Evolutionary conservation across 257 asterid species (phyloP).

Genomic region (Salvia miltiorrhiza): DNA sequence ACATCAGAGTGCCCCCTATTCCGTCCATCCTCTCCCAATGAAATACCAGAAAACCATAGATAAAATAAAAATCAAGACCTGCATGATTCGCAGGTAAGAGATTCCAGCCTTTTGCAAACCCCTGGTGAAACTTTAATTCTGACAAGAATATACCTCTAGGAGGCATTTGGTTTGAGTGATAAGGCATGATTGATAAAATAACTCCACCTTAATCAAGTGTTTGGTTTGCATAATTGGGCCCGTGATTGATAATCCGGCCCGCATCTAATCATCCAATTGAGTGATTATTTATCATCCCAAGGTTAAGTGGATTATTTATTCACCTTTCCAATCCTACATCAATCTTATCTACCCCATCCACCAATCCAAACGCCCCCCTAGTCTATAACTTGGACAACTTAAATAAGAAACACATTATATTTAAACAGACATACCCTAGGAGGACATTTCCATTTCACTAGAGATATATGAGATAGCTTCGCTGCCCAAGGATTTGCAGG

Average conservation of each 20-base stretch:
- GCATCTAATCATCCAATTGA: too few relatives aligned
- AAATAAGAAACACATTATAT: not conserved
- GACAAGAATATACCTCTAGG: not conserved
- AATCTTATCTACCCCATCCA: too few relatives aligned
- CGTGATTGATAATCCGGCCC: too few relatives aligned
- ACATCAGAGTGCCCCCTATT: not conserved
- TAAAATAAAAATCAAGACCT: not conserved
- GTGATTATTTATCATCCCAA: too few relatives aligned
- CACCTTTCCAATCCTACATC: too few relatives aligned
- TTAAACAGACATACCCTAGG: conserved; percentile 49
- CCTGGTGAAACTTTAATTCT: not conserved
- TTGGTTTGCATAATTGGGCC: too few relatives aligned
- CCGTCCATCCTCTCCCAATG: not conserved
- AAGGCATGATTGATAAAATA: too few relatives aligned
- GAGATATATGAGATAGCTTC: conserved; percentile 63
- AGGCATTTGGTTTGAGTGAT: too few relatives aligned
- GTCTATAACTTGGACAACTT: not conserved
- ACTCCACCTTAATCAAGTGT: too few relatives aligned
- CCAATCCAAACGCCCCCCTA: too few relatives aligned
- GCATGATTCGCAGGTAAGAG: not conserved
- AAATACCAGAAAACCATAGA: not conserved
- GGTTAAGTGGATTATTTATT: too few relatives aligned
- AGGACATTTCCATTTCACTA: conserved; percentile 73
- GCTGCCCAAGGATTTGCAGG: conserved; percentile 47
- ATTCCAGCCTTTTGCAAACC: not conserved